Evolutionary conservation across 2,329 filamentous ascomycete species (phyloP).

Genomic region (Pseudocercospora ulei): DNA sequence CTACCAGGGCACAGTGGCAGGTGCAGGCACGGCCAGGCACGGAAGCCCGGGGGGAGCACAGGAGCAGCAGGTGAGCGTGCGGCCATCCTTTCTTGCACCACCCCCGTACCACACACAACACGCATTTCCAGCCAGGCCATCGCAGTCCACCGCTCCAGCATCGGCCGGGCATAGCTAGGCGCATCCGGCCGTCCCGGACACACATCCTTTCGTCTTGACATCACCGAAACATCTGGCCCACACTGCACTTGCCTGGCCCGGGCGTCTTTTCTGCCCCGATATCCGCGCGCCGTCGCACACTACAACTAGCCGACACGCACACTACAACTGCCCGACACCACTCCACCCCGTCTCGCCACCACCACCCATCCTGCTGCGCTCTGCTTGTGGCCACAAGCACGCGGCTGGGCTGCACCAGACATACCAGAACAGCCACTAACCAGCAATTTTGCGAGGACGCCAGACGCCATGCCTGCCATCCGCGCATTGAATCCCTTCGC

Average conservation of each 20-base stretch:
- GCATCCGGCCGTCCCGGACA: neutral
- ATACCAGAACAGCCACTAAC: conserved; percentile 25
- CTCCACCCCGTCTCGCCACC: conserved; percentile 1
- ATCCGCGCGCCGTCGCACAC: neutral
- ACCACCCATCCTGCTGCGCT: conserved; percentile 5
- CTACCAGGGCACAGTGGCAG: neutral
- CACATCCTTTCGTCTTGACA: conserved; percentile 7
- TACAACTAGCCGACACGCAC: neutral
- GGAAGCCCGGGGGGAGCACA: conserved; percentile 3
- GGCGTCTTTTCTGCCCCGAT: neutral
- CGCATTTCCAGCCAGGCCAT: neutral
- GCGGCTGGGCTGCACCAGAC: conserved; percentile 11
- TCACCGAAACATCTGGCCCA: conserved; percentile 2
- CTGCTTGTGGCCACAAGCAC: conserved; percentile 8
- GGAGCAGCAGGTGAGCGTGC: conserved; percentile 1
- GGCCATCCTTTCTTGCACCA: neutral
- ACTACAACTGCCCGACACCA: neutral
- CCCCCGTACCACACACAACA: neutral
- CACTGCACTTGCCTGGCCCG: conserved; percentile 6
- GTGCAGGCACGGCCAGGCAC: conserved; percentile 2
- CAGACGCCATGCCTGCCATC: conserved; percentile 50
- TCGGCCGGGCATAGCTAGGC: neutral
- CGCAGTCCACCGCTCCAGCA: neutral
- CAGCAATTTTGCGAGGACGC: conserved; percentile 22
- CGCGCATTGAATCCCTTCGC: conserved; percentile 52